These are phyloP conservation scores for Potentilla sterilis DNA, from an alignment of 306 rosid genomes.

Conservation along the genomic window DNA sequence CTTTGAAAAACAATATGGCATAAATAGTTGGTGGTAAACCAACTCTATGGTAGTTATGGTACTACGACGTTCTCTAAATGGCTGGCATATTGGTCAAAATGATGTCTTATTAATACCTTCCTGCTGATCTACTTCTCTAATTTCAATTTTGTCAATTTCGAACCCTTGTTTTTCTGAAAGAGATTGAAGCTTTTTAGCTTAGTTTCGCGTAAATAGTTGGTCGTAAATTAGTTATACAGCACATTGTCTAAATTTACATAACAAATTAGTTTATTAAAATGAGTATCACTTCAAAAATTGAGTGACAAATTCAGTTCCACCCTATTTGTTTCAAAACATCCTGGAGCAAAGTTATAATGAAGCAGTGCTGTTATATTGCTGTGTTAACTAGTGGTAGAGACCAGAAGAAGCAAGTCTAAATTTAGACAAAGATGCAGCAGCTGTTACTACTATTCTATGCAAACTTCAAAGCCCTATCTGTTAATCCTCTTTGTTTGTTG, in stretches of 20 bases:
- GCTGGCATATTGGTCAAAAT: not conserved
- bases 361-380: not conserved
- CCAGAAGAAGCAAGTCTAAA: not conserved
- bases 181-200: not conserved
- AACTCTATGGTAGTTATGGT: not conserved
- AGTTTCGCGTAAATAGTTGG: not conserved
- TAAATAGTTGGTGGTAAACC: not conserved
- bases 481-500: slow-evolving; percentile 20
- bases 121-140: not conserved
- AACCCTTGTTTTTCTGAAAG: not conserved
- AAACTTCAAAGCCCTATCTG: not conserved
- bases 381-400: not conserved
- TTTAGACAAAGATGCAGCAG: not conserved
- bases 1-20: not conserved
- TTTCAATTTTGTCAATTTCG: not conserved
- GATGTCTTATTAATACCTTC: not conserved
- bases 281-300: not conserved
- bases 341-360: not conserved
- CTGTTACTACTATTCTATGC: not conserved
- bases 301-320: not conserved
- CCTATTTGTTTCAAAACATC: not conserved
- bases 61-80: not conserved
- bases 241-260: not conserved
- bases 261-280: not conserved
- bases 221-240: not conserved